phyloP scores from a whole-genome alignment of 306 rosid species.

The Lathyrus tuberosus region DNA sequence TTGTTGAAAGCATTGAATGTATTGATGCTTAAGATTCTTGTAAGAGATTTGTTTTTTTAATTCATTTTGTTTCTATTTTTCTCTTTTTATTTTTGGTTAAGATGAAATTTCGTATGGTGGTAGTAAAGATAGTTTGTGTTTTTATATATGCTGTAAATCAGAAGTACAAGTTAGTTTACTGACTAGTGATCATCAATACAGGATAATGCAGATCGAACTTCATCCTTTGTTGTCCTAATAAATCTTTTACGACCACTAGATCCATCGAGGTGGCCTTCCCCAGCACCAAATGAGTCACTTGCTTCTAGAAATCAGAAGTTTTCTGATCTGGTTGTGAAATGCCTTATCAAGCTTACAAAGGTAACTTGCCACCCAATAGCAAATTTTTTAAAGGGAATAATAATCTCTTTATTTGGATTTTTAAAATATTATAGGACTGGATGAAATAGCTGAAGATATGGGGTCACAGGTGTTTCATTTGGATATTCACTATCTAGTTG shows the following conservation, averaged over 20 bases:
- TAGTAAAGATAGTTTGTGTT: background rate
- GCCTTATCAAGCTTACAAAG: conserved; percentile 99
- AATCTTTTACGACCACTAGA: conserved; percentile 89
- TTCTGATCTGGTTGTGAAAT: conserved; percentile 95
- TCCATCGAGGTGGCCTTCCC: conserved; percentile 98
- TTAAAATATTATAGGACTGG: background rate
- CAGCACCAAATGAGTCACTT: conserved; percentile 80
- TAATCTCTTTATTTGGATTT: conserved; percentile 5
- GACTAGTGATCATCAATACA: conserved; percentile 46
- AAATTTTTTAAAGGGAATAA: background rate
- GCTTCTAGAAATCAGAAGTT: conserved; percentile 93
- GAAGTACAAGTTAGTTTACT: conserved; percentile 18
- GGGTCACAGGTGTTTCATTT: conserved; percentile 12
- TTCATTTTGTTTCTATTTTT: conserved; percentile 1
- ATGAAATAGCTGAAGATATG: background rate
- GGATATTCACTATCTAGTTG: background rate
- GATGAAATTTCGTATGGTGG: background rate
- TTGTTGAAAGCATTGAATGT: conserved; percentile 95
- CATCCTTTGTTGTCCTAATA: conserved; percentile 92
- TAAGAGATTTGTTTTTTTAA: conserved; percentile 36
- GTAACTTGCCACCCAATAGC: conserved; percentile 42
- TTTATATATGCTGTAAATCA: conserved; percentile 12
- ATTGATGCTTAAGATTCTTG: conserved; percentile 98
- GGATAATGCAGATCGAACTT: conserved; percentile 99
- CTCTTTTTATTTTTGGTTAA: background rate